Conservation (phyloP, 345 rosid species). For the Pseudoturritis turrita region DNA sequence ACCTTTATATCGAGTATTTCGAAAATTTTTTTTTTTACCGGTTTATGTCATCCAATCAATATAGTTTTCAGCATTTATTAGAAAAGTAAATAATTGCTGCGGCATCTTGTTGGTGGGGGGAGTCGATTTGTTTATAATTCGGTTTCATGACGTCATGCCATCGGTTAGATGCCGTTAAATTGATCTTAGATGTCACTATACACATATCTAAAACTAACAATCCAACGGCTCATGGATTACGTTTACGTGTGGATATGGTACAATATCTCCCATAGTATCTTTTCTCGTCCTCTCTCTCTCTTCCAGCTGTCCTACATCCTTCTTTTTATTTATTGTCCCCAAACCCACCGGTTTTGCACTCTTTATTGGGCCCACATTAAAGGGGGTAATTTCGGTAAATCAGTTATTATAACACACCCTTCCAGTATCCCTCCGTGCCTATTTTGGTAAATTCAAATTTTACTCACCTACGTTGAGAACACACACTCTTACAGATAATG, state of each 20-base stretch:
- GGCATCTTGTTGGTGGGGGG: too few relatives aligned
- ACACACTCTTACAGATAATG: neutral
- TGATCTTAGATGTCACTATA: neutral
- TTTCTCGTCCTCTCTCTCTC: neutral
- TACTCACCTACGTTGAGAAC: neutral
- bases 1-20: too few relatives aligned
- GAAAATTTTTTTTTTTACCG: too few relatives aligned
- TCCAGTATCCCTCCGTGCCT: too few relatives aligned
- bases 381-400: conserved; percentile 14
- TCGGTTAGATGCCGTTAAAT: neutral
- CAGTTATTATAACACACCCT: too few relatives aligned
- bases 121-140: too few relatives aligned
- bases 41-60: too few relatives aligned
- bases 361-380: neutral
- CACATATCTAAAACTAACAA: neutral
- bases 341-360: neutral
- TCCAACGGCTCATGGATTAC: conserved; percentile 18
- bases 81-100: too few relatives aligned
- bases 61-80: neutral
- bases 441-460: too few relatives aligned
- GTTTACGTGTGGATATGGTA: too few relatives aligned
- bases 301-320: conserved; percentile 49
- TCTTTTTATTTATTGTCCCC: neutral
- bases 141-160: neutral
- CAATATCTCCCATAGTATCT: neutral